phyloP scores from a whole-genome alignment of 1,139 yeast species.

The Lodderomyces jiufengensis region DNA sequence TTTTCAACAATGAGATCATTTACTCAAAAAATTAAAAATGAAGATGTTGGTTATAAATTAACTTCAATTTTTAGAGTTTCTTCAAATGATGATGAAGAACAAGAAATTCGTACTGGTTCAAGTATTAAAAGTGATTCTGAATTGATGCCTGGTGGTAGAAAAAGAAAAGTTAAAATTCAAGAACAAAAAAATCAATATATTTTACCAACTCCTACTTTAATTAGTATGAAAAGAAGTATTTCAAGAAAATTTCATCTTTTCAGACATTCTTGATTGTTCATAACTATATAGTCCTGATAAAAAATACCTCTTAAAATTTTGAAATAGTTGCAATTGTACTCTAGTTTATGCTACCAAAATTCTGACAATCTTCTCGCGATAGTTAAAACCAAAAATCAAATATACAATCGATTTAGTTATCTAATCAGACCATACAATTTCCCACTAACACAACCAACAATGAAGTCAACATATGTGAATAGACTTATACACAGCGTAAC shows the following conservation, averaged over 20 bases:
- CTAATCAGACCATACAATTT: too few relatives aligned
- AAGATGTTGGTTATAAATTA: neutral
- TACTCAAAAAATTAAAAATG: slow-evolving; percentile 2
- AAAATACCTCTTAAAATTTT: neutral
- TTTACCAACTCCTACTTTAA: slow-evolving; percentile 3
- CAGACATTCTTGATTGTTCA: neutral
- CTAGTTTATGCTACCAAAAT: too few relatives aligned
- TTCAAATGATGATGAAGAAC: too few relatives aligned
- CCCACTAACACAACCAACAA: too few relatives aligned
- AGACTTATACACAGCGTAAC: slow-evolving; percentile 37
- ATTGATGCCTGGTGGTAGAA: neutral
- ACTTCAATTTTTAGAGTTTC: too few relatives aligned
- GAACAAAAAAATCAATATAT: slow-evolving; percentile 7
- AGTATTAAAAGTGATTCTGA: too few relatives aligned
- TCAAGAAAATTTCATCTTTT: slow-evolving; percentile 2
- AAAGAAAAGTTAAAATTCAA: slow-evolving; percentile 11
- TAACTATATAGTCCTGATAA: neutral
- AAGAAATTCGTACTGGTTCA: too few relatives aligned
- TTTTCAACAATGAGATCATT: neutral
- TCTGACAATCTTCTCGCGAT: too few relatives aligned
- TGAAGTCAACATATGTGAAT: neutral
- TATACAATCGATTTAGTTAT: too few relatives aligned
- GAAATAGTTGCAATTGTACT: too few relatives aligned
- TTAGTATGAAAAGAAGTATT: slow-evolving; percentile 1
- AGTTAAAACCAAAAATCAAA: too few relatives aligned